These are phyloP conservation scores for Paramecium biaurelia DNA, from an alignment of 73 alveolate genomes.

Conservation along the genomic window DNA sequence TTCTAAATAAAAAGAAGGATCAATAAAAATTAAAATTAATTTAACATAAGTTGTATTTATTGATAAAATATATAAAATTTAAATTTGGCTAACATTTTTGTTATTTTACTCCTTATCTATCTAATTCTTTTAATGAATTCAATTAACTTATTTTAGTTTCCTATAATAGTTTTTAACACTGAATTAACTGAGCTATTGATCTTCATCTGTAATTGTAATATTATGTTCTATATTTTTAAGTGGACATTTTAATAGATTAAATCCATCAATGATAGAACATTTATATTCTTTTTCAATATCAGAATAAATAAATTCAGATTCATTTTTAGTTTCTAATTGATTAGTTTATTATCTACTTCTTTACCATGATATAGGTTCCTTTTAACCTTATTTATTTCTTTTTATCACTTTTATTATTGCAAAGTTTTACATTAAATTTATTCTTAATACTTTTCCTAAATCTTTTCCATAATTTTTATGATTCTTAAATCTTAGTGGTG, in stretches of 20 bases:
- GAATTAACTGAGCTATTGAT: no score
- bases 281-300: conserved; percentile 37
- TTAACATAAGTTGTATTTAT: no score
- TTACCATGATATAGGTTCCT: conserved; percentile 30
- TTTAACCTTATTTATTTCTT: neutral
- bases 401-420: neutral
- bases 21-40: no score
- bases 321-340: neutral
- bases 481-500: conserved; percentile 9
- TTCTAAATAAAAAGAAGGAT: no score
- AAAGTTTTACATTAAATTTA: neutral
- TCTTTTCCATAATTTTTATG: conserved; percentile 32
- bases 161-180: no score
- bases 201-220: conserved; percentile 15
- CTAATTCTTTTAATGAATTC: no score
- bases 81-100: no score
- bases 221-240: neutral
- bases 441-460: neutral
- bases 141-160: no score
- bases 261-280: conserved; percentile 37
- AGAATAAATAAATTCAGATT: conserved; percentile 7
- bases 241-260: neutral
- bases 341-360: neutral
- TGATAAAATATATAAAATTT: no score
- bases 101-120: no score